Conservation (phyloP, 2,329 filamentous ascomycete genomes). For the Lecanoromycetidae sp. region DNA sequence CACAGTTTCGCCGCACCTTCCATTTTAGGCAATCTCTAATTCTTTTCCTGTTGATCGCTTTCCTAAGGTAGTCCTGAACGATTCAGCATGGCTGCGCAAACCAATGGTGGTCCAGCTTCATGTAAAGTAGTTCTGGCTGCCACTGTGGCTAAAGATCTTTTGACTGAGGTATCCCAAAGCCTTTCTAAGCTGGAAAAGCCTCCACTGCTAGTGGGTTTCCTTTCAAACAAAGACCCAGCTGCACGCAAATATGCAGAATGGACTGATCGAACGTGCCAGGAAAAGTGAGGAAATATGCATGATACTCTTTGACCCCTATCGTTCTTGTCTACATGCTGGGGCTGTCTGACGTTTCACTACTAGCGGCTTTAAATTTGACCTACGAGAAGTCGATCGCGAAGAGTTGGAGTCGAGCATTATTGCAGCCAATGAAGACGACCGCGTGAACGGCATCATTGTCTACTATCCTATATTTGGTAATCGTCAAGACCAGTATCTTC, state of each 20-base stretch:
- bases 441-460: slow-evolving; percentile 82
- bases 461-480: slow-evolving; percentile 97
- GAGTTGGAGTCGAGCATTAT: slow-evolving; percentile 80
- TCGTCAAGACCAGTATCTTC: slow-evolving; percentile 83
- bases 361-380: slow-evolving; percentile 80
- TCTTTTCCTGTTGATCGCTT: no score
- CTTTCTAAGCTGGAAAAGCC: slow-evolving; percentile 58
- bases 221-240: slow-evolving; percentile 83
- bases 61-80: no score
- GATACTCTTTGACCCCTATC: background rate
- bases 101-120: slow-evolving; percentile 26
- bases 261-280: slow-evolving; percentile 90
- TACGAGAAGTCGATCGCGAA: slow-evolving; percentile 75
- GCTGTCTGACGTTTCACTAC: slow-evolving; percentile 16
- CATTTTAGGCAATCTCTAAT: no score
- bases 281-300: slow-evolving; percentile 75
- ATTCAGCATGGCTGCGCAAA: background rate
- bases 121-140: slow-evolving; percentile 92
- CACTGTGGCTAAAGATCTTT: slow-evolving; percentile 69
- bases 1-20: no score
- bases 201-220: slow-evolving; percentile 77
- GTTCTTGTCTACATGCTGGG: background rate
- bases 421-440: slow-evolving; percentile 64
- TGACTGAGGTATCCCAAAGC: slow-evolving; percentile 65
- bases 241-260: slow-evolving; percentile 91